Evolutionary conservation across 306 rosid species (phyloP), one percentile per base, ranked within the genome.

Genomic region (Abrus pulchellus): DNA sequence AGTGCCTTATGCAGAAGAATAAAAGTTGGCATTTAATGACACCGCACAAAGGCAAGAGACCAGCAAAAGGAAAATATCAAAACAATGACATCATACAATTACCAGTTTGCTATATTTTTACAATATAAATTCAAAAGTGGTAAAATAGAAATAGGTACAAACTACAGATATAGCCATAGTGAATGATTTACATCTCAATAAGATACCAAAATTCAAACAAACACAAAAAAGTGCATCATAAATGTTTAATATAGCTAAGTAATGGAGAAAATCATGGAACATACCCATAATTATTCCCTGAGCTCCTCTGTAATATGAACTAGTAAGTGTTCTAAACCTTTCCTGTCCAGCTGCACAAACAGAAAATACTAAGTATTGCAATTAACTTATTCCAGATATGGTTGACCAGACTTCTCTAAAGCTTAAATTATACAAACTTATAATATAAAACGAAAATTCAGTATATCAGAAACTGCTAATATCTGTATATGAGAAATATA

Each of bases 291-390:
- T 90, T 67, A 93, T 87, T 72, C 97, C 97, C 86, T 93, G 97
- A 79, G 97, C 98, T 57, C 97, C 98, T 83, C 98, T 88, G 82
- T 93, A 93, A 62, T 93, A 93, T 53, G 98, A 93, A 81, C 98
- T 87, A 7, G 98, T 93, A 32, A 91, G 89, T 36, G 94, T 93
- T 80, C 98, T 87, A 76, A 93, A 93, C 78, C 94, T 88, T 86
- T 93, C 98, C 73, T 93, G 97, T 60, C 98, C 98, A 82, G 98
- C 98, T 93, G 89, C 83, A 78, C 7, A 9, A 79, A 5, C 48
- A 61, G 49, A 48, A 69, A 79, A 44, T 33, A 71, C 52, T 45
- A 49, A 64, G 74, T 63, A 50, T 69, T 50, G 36, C 40, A 49
- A 56, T 61, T 56, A 54, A 53, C 7, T 27, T 50, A 72, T 62